Percentiles rank a stretch among this genome's conserved stretches.
phyloP scores from a whole-genome alignment of 441 rosid genomes.

The Hypseocharis bilobata region DNA sequence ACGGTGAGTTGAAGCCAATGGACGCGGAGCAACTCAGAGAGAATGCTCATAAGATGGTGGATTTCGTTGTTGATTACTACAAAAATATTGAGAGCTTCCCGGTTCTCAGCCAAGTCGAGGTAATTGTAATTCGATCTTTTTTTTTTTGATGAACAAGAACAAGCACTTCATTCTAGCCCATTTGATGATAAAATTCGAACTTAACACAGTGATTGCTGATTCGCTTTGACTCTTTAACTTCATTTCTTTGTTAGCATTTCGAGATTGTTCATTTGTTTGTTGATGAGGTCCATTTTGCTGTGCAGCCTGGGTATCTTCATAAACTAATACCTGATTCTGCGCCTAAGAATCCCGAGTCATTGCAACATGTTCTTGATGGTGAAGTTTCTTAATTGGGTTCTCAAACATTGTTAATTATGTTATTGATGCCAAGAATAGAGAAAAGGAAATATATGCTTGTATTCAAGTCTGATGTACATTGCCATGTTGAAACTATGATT shows the following conservation, averaged over 20 bases:
- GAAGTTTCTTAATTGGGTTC: slow-evolving; percentile 19
- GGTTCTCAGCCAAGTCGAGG: slow-evolving; percentile 89
- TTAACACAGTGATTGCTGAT: neutral
- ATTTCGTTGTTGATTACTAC: slow-evolving; percentile 86
- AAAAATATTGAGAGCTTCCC: slow-evolving; percentile 54
- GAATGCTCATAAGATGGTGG: slow-evolving; percentile 75
- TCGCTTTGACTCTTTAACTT: neutral
- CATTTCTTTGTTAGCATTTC: neutral
- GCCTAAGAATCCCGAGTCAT: slow-evolving; percentile 51
- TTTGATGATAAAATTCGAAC: neutral
- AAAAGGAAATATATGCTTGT: too few species aligned
- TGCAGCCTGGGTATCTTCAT: slow-evolving; percentile 76
- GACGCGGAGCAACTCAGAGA: slow-evolving; percentile 72
- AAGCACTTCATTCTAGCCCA: neutral
- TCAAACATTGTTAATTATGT: neutral
- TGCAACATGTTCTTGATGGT: slow-evolving; percentile 69
- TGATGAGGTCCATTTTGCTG: slow-evolving; percentile 2
- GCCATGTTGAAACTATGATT: neutral
- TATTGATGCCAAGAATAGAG: too few species aligned
- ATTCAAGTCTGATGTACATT: neutral
- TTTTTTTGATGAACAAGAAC: too few species aligned
- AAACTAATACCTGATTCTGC: slow-evolving; percentile 63
- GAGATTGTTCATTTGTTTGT: slow-evolving; percentile 3
- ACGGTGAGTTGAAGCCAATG: slow-evolving; percentile 53
- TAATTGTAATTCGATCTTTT: neutral